Evolutionary conservation across 1,139 yeast genomes (phyloP), one percentile per base, ranked within the genome.

Genomic region (Meyerozyma sp.): DNA sequence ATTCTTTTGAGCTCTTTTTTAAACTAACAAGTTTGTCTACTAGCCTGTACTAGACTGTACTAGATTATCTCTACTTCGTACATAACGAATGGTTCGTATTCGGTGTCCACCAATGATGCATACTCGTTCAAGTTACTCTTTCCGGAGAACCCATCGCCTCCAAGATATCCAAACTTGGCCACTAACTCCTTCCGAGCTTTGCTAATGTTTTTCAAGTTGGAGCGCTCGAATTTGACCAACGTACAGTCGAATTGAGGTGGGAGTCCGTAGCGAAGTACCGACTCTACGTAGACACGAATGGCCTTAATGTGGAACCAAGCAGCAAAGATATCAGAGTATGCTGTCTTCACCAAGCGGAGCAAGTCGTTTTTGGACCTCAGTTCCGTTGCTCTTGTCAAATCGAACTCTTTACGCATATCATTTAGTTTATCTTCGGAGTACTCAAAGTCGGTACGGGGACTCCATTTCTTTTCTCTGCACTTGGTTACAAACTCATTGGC

Each of bases 51-150:
- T 27, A 10, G 10, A 28, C 10, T 25, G 7, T 29, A 32, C 53
- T 59, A 70, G 42, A 66, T 63, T 45, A 73, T 57, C 46, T 66
- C 73, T 44, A 71, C 58, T 47, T 77, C 78, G 63, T 87, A 91
- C 56, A 91, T 66, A 44, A 91, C 98, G 68, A 93, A 93, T 40
- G 98, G 98, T 66, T 91, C 96, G 62, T 90, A 93, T 49, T 93
- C 97, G 35, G 93, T 81, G 65, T 93, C 98, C 41, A 90, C 96
- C 59, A 93, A 70, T 8, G 95, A 81, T 20, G 96, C 94, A 62
- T 87, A 93, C 63, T 93, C 97, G 56, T 83, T 79, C 56, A 93
- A 74, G 46, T 80, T 82, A 44, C 75, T 62, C 56, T 79, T 71
- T 49, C 84, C 75, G 49, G 82, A 79, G 58, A 84, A 85, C 0